These are phyloP conservation scores for Rosa rugosa DNA, from an alignment of 306 rosid species.

Conservation along the genomic window DNA sequence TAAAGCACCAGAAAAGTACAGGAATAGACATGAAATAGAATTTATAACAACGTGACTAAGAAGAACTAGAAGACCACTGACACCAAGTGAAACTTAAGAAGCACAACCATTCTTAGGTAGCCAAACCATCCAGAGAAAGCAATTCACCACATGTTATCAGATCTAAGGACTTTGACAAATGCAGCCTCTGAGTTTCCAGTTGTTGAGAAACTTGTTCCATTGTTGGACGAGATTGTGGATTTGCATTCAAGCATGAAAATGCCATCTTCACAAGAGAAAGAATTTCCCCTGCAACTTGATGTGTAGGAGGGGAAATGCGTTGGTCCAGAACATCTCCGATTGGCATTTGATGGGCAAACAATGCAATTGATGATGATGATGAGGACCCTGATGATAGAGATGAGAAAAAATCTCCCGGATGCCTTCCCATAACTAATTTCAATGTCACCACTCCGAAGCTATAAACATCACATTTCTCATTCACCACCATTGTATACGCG, in stretches of 20 bases:
- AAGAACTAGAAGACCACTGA: no score
- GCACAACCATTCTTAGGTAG: neutral
- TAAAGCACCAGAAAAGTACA: no score
- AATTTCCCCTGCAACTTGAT: slow-evolving; percentile 3
- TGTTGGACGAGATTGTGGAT: neutral
- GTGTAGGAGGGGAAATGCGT: neutral
- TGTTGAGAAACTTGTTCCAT: slow-evolving; percentile 9
- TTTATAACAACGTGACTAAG: neutral
- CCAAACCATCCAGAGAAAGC: neutral
- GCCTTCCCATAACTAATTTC: slow-evolving; percentile 11
- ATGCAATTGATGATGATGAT: neutral
- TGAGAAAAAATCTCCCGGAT: slow-evolving; percentile 3
- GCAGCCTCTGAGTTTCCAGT: neutral
- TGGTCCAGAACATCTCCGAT: neutral
- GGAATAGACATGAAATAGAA: no score
- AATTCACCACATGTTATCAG: neutral
- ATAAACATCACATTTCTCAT: slow-evolving; percentile 1
- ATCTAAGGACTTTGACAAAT: neutral
- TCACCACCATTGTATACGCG: slow-evolving; percentile 10
- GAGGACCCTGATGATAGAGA: neutral
- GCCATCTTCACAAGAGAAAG: neutral
- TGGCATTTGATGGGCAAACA: neutral
- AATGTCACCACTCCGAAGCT: slow-evolving; percentile 21
- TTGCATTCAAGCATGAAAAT: neutral
- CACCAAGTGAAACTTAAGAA: neutral